Evolutionary conservation across 2,329 filamentous ascomycete species (phyloP).

Genomic region (Pestalotiopsis sp.): DNA sequence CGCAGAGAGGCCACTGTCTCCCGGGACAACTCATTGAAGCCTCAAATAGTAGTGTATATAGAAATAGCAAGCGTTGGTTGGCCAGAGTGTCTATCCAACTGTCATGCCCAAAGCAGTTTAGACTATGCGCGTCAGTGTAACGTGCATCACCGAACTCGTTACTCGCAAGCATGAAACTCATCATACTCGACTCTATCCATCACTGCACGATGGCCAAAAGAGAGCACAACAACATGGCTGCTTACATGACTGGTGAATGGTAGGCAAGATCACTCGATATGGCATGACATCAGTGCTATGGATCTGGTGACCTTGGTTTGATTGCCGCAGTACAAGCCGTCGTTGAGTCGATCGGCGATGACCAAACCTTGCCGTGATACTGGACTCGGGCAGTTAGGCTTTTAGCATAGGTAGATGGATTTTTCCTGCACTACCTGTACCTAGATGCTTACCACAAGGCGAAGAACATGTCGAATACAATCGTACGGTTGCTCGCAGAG

Average conservation of each 20-base stretch:
- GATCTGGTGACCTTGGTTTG: not conserved
- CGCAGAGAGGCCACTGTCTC: not conserved
- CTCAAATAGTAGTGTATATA: not conserved
- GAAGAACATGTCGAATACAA: not conserved
- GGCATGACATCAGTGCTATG: not conserved
- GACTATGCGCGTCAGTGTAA: not conserved
- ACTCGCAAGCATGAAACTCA: not conserved
- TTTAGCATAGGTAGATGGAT: not conserved
- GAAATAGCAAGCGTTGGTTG: not conserved
- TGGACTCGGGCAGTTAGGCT: not conserved
- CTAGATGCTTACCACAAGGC: not conserved
- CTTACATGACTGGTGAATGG: not conserved
- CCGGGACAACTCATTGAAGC: not conserved
- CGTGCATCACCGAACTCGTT: not conserved
- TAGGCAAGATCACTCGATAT: not conserved
- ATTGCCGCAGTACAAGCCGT: not conserved
- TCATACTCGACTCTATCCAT: not conserved
- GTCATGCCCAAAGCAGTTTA: conserved; percentile 1
- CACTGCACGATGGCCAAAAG: not conserved
- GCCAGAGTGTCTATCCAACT: not conserved
- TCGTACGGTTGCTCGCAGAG: not conserved
- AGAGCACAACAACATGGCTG: not conserved
- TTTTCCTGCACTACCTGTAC: too few species aligned
- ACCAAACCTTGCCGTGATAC: not conserved
- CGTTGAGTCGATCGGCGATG: not conserved